Conservation (phyloP, 306 rosid genomes). For the Prosopis cineraria region DNA sequence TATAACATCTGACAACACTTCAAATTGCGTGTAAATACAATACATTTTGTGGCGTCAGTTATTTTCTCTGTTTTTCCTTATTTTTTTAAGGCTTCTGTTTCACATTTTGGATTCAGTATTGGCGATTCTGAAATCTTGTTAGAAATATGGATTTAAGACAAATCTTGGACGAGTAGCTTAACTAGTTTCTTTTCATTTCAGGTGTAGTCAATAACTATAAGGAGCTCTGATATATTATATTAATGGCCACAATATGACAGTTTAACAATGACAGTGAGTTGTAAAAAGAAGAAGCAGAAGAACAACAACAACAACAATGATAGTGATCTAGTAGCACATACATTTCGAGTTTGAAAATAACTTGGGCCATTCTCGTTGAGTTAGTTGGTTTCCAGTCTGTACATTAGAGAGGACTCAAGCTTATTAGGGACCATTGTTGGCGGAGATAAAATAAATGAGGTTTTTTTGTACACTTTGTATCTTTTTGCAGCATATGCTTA, state of each 20-base stretch:
- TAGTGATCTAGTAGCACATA: background rate
- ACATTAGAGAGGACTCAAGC: background rate
- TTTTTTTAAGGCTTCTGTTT: background rate
- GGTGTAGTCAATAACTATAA: background rate
- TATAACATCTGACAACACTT: background rate
- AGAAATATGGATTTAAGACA: slow-evolving; percentile 10
- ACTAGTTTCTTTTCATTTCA: background rate
- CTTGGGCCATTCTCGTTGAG: background rate
- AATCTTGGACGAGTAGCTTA: background rate
- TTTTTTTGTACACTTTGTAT: background rate
- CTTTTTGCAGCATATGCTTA: background rate
- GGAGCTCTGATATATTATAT: slow-evolving; percentile 21
- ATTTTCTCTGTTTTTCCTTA: background rate
- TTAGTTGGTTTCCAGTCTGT: background rate
- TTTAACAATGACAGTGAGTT: background rate
- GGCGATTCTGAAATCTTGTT: background rate
- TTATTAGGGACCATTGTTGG: background rate
- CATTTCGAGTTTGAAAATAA: background rate
- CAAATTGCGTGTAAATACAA: background rate
- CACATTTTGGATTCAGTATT: background rate
- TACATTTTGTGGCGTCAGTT: background rate
- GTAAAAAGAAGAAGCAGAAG: no score
- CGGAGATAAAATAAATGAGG: background rate
- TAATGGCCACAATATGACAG: background rate
- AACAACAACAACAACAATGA: no score